Base-by-base conservation (phyloP, 129 eudicot species). In the Flaveria sonorensis region DNA sequence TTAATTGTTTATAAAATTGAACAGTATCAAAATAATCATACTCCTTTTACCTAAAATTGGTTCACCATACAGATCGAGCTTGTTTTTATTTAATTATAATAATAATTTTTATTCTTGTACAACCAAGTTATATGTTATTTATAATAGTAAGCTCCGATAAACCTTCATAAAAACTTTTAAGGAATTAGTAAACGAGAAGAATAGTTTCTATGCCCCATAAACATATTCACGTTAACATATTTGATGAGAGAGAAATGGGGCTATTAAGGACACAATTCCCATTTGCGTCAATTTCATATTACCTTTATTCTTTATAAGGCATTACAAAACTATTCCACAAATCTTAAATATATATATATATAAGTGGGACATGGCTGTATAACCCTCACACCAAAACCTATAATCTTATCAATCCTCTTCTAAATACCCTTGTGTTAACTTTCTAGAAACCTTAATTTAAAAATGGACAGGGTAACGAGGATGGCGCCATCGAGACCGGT, bases 401-500 rank as follows among this genome's bases (percentile, higher is more conserved):
- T 40, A 77, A 20, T 24, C 71, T 12, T 46, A 47, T 55, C 45
- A 77, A 50, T 55, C n/a, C 66, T 39, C 61, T 72, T 62, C 68
- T 63, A 75, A 28, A 57, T 10, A 8, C 62, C 32, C 18, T 36
- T 11, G 71, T 36, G 3, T 39, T 23, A 23, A 59, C 70, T 13
- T 20, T 21, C 5, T 71, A 39, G 56, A n/a, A 16, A 11, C 0
- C 40, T 7, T 12, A 4, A 0, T 18, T 52, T 11, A 16, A 23
- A 23, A 60, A 92, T 92, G 97, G 97, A 92, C 8, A 74, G 60
- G 10, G 84, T 92, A 30, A 87, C 82, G 36, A 83, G 66, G 75
- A 83, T 89, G 90, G 96, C 84, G 77, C 75, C 90, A 0, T 88
- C 88, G 36, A 87, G 74, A 74, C 93, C 96, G 2, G 87, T 89